Percentiles rank a stretch among this genome's conserved stretches.
Conservation (phyloP, 2,329 filamentous ascomycete species). For the Teratosphaeria gauchensis region DNA sequence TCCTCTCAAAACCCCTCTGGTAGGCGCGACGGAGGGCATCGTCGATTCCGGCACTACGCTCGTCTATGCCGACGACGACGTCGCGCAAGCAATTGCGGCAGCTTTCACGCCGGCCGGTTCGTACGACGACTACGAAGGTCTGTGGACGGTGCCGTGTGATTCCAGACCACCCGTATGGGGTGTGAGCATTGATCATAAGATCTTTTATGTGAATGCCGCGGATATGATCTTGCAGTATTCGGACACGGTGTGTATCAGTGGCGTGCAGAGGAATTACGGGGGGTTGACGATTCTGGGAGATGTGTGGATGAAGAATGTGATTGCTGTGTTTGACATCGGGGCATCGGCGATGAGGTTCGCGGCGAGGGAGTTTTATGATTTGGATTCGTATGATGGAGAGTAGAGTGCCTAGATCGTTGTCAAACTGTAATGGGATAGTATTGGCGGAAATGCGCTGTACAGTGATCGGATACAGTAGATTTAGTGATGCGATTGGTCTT, state of each 20-base stretch:
- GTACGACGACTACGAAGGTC: slow-evolving; percentile 19
- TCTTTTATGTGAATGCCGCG: slow-evolving; percentile 22
- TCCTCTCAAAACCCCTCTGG: slow-evolving; percentile 9
- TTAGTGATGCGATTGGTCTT: neutral
- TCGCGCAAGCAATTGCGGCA: slow-evolving; percentile 30
- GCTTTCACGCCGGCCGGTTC: slow-evolving; percentile 35
- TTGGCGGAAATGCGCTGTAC: neutral
- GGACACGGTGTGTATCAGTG: slow-evolving; percentile 24
- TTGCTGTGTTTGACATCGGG: slow-evolving; percentile 43
- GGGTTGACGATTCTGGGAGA: slow-evolving; percentile 36
- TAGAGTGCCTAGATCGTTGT: neutral
- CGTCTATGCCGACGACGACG: slow-evolving; percentile 30
- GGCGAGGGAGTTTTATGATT: slow-evolving; percentile 20
- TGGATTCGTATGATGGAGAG: slow-evolving; percentile 1
- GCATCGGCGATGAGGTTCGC: slow-evolving; percentile 40
- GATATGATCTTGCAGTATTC: slow-evolving; percentile 20
- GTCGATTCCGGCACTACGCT: slow-evolving; percentile 37
- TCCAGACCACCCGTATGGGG: slow-evolving; percentile 33
- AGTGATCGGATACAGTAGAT: neutral
- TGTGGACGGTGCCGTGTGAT: slow-evolving; percentile 34
- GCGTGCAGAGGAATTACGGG: slow-evolving; percentile 22
- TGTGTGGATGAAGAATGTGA: slow-evolving; percentile 41
- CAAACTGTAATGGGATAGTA: neutral
- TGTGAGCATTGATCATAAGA: slow-evolving; percentile 30
- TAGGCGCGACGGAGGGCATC: slow-evolving; percentile 30